phyloP scores from a whole-genome alignment of 2,329 filamentous ascomycete species.

The Fusarium phyllophilum region DNA sequence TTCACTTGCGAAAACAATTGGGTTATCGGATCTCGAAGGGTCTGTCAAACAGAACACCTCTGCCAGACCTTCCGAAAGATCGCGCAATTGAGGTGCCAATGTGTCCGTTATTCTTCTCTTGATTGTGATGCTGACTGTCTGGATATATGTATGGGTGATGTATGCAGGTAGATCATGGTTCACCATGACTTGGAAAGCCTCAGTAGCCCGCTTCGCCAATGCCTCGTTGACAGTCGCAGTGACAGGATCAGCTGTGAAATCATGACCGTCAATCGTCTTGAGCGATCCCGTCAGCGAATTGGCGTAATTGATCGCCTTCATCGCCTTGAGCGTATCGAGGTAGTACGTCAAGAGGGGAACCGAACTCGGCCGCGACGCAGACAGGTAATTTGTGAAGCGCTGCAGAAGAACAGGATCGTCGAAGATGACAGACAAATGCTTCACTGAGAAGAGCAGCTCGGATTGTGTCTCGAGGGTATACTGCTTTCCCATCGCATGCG shows the following conservation, averaged over 20 bases:
- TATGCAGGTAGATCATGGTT: slow-evolving; percentile 77
- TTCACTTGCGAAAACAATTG: slow-evolving; percentile 81
- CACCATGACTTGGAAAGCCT: slow-evolving; percentile 72
- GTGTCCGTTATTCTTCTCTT: slow-evolving; percentile 74
- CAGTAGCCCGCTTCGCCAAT: slow-evolving; percentile 70
- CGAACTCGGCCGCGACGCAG: slow-evolving; percentile 67
- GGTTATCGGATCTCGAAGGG: slow-evolving; percentile 77
- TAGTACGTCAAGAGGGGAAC: slow-evolving; percentile 76
- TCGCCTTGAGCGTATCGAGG: slow-evolving; percentile 75
- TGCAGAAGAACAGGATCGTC: slow-evolving; percentile 69
- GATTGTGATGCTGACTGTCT: slow-evolving; percentile 76
- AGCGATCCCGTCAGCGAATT: slow-evolving; percentile 74
- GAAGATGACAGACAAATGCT: slow-evolving; percentile 74
- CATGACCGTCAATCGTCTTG: slow-evolving; percentile 63
- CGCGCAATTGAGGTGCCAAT: slow-evolving; percentile 69
- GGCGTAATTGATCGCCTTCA: slow-evolving; percentile 76
- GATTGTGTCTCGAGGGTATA: slow-evolving; percentile 71
- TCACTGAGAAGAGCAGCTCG: slow-evolving; percentile 71
- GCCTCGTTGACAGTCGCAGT: slow-evolving; percentile 65
- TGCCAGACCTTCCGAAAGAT: slow-evolving; percentile 78
- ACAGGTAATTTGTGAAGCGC: slow-evolving; percentile 75
- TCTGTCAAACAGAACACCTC: slow-evolving; percentile 83
- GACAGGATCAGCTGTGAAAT: slow-evolving; percentile 63
- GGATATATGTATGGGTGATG: slow-evolving; percentile 74
- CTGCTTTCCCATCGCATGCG: slow-evolving; percentile 36